These are phyloP conservation scores for Leccinum variicolor DNA, from an alignment of 768 basidiomycete genomes.

Conservation along the genomic window DNA sequence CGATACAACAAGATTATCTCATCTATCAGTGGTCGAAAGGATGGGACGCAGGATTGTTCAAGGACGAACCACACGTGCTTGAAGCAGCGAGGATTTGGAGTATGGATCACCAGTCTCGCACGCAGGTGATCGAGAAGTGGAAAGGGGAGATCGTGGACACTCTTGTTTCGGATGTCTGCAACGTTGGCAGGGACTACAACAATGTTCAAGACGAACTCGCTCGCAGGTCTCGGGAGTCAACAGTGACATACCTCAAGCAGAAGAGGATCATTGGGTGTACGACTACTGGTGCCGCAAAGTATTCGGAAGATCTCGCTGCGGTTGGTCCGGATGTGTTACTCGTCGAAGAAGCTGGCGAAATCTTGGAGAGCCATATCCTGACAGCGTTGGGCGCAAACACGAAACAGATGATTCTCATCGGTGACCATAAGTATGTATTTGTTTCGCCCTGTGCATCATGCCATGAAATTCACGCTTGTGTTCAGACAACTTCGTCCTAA, in stretches of 20 bases:
- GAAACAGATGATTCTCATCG: conserved; percentile 62
- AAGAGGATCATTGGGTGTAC: conserved; percentile 69
- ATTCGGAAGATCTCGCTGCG: conserved; percentile 43
- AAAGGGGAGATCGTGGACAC: conserved; percentile 33
- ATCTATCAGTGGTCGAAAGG: conserved; percentile 47
- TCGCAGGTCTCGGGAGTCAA: conserved; percentile 35
- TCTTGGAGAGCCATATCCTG: conserved; percentile 64
- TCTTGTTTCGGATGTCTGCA: conserved; percentile 33
- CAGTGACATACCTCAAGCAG: conserved; percentile 33
- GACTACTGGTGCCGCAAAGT: conserved; percentile 69
- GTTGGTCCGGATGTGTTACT: conserved; percentile 52
- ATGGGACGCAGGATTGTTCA: conserved; percentile 42
- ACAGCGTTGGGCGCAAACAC: conserved; percentile 51
- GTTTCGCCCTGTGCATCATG: neutral
- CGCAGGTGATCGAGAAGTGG: conserved; percentile 33
- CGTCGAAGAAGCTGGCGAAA: conserved; percentile 75
- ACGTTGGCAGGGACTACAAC: conserved; percentile 40
- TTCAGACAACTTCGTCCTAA: conserved; percentile 69
- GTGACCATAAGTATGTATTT: conserved; percentile 60
- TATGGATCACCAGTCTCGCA: conserved; percentile 32
- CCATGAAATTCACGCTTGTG: neutral
- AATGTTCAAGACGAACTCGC: conserved; percentile 33
- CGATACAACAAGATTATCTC: conserved; percentile 39
- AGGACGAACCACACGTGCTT: conserved; percentile 19
- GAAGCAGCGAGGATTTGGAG: conserved; percentile 34